Base-by-base conservation (phyloP, 129 eudicot species). In the Centaurea solstitialis region DNA sequence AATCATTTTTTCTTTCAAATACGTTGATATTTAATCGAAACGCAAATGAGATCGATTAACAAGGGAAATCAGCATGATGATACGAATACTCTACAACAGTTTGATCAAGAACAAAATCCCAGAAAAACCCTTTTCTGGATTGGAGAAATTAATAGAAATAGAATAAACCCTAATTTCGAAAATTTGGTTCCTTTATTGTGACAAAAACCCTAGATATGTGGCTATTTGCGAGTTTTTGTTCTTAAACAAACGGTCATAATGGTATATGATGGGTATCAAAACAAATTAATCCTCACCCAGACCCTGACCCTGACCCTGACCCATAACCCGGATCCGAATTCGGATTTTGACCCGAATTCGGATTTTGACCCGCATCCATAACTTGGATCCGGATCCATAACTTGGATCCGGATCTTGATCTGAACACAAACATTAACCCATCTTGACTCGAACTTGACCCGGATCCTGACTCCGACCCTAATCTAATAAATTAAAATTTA, bases 1-100 rank as follows among this genome's bases (percentile, higher is more conserved):
- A 85, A 93, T 93, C 98, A 93, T 93, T 78, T 33, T 33, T 33
- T 33, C 30, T 33, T 82, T 86, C 3, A 77, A 70, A 80, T 61
- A 66, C 57, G 68, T 80, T 76, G 62, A 38, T 83, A 23, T 78
- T 82, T 24, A 83, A 69, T 26, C 69, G 43, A 81, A 77, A 59
- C 76, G 4, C 72, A 73, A 73, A 83, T 15, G 78, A 75, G 75
- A 35, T 70, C 65, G 50, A 76, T 70, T 74, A 20, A 47, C 76
- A 18, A 71, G 30, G 37, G 77, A 33, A 45, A 35, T 17, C 65
- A 64, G 69, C 41, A 66, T 79, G 77, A 81, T 87, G 35, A 33
- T 71, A 72, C 66, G 20, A 30, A 24, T 20, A 20, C 68, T 37
- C 61, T 65, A 79, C 73, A 70, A 11, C 66, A 82, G 76, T 30